These are phyloP conservation scores for Fonsecaea monophora DNA, from an alignment of 2,329 filamentous ascomycete genomes.

Conservation along the genomic window DNA sequence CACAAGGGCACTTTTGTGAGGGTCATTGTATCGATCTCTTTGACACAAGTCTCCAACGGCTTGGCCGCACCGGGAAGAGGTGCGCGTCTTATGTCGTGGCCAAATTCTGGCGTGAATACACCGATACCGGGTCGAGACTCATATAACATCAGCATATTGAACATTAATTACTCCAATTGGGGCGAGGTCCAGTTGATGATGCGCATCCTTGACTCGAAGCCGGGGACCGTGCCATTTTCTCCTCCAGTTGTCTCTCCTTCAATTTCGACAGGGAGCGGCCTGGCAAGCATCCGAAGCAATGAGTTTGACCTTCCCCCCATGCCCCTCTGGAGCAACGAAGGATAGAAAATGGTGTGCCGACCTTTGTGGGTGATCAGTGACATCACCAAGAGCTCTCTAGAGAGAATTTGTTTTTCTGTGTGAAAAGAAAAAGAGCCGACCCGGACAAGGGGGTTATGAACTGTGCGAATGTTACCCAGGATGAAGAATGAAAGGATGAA, in stretches of 20 bases:
- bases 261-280: too few relatives aligned
- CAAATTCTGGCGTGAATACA: background rate
- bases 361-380: too few relatives aligned
- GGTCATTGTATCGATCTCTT: background rate
- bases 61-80: background rate
- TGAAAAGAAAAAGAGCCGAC: too few relatives aligned
- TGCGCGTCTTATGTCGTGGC: background rate
- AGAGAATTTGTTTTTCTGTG: too few relatives aligned
- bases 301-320: too few relatives aligned
- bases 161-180: background rate
- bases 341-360: too few relatives aligned
- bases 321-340: too few relatives aligned
- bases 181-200: slow-evolving; percentile 4
- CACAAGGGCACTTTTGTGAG: background rate
- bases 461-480: too few relatives aligned
- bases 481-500: background rate
- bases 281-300: too few relatives aligned
- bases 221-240: background rate
- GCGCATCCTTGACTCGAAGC: background rate
- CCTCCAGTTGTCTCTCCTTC: too few relatives aligned
- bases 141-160: background rate
- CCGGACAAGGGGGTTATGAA: too few relatives aligned
- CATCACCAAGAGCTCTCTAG: too few relatives aligned
- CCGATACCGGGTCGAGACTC: background rate
- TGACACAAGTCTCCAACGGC: background rate